phyloP scores from a whole-genome alignment of 805 yeast species.

The Candida andamanensis region DNA sequence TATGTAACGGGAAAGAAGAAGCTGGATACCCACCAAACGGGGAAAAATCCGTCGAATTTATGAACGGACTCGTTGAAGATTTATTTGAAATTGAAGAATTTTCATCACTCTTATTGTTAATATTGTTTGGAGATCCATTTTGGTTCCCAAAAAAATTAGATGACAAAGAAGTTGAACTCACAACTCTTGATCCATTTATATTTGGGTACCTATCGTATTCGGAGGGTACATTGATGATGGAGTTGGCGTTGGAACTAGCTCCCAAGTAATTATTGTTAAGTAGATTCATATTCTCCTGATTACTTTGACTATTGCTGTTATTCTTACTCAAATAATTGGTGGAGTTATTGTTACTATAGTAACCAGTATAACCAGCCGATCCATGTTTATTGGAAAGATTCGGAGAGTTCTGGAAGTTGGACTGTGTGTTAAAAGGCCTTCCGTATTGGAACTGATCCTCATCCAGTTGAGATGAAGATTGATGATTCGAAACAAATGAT shows the following conservation, averaged over 20 bases:
- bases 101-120: slow-evolving; percentile 13
- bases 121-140: slow-evolving; percentile 6
- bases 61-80: slow-evolving; percentile 23
- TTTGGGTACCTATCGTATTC: slow-evolving; percentile 69
- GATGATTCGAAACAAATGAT: slow-evolving; percentile 12
- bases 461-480: slow-evolving; percentile 13
- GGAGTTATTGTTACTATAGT: slow-evolving; percentile 38
- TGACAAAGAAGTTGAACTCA: slow-evolving; percentile 42
- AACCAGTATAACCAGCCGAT: slow-evolving; percentile 31
- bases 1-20: slow-evolving; percentile 78
- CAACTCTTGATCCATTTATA: slow-evolving; percentile 52
- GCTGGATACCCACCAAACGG: slow-evolving; percentile 99
- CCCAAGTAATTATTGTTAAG: slow-evolving; percentile 2
- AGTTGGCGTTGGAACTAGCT: slow-evolving; percentile 9
- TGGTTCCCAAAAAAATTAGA: slow-evolving; percentile 13
- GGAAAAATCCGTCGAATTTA: slow-evolving; percentile 57
- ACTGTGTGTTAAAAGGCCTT: slow-evolving; percentile 25
- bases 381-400: slow-evolving; percentile 4
- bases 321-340: slow-evolving; percentile 27
- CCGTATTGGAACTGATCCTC: slow-evolving; percentile 21
- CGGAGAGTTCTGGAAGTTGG: slow-evolving; percentile 1
- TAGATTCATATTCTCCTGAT: slow-evolving; percentile 9
- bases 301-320: slow-evolving; percentile 5
- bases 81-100: slow-evolving; percentile 7
- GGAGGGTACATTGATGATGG: slow-evolving; percentile 39